Evolutionary conservation across 2,329 filamentous ascomycete species (phyloP), one percentile per base, ranked within the genome.

Genomic region (Colletotrichum lupini): DNA sequence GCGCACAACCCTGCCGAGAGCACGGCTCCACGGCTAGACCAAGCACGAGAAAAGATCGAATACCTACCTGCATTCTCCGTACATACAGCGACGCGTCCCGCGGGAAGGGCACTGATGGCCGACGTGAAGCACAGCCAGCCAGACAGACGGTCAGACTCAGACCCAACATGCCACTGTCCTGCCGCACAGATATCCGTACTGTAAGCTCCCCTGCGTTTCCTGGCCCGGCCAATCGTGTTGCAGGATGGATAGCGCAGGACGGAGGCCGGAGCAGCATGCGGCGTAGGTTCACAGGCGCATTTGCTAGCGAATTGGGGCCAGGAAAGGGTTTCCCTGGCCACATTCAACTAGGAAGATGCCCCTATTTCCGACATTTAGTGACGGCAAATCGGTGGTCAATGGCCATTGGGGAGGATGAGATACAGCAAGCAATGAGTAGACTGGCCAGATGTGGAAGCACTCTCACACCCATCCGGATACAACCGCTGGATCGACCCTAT

Each of bases 101-200:
- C 61, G 61, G 64, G 58, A 68, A 70, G 55, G 58, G 61, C 55
- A 66, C 61, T 60, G 37, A 58, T 58, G 56, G 42, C 52, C 32
- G 53, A 55, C 42, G 55, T 60, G 58, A 61, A 61, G 49, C 57
- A 71, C 64, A 67, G 49, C 64, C 65, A 64, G 66, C 68, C 59
- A 32, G 68, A 32, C 8, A 58, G 57, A 57, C 30, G 26, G 52
- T 30, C 64, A 53, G 42, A 57, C 49, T 37, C 22, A 12, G 57
- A 57, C 49, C 35, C 22, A 12, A 30, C 22, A 35, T 52, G 58
- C 35, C 68, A 72, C 69, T 53, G 65, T 72, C 52, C 53, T 30
- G 65, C 30, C 30, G 69, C 26, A 58, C 30, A 55, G 66, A 52
- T 63, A 69, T 72, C 66, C 66, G 65, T 72, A 69, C 65, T 69